phyloP scores from a whole-genome alignment of 495 filamentous ascomycete species.

The Terfezia boudieri region DNA sequence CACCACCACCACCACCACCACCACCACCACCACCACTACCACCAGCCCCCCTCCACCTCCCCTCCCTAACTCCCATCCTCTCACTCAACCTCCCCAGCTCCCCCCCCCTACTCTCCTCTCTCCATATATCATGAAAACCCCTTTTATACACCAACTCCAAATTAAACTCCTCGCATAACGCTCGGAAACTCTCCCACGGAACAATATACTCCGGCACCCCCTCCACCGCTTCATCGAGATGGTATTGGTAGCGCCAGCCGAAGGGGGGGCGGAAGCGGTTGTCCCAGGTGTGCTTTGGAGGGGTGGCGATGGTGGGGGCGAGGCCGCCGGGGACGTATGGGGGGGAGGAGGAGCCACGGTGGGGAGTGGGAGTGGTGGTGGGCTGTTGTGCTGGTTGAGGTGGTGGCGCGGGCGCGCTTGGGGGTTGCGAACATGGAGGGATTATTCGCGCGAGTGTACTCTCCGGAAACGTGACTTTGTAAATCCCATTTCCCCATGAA shows the following conservation, averaged over 20 bases:
- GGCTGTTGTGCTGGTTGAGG: neutral
- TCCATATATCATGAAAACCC: conserved; percentile 73
- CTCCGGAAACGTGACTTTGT: conserved; percentile 67
- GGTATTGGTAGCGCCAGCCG: conserved; percentile 95
- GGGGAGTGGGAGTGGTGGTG: neutral
- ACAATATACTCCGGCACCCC: conserved; percentile 95
- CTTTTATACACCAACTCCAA: conserved; percentile 84
- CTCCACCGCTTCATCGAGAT: conserved; percentile 84
- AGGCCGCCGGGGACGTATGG: neutral
- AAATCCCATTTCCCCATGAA: conserved; percentile 75
- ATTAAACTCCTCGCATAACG: conserved; percentile 84
- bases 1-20: conserved; percentile 20
- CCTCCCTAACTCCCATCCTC: conserved; percentile 63
- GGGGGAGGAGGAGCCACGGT: neutral
- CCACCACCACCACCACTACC: conserved; percentile 8
- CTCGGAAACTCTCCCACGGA: conserved; percentile 92
- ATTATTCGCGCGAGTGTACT: conserved; percentile 30
- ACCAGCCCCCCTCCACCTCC: conserved; percentile 17
- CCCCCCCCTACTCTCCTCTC: conserved; percentile 51
- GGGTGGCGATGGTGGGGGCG: neutral
- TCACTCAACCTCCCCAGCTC: conserved; percentile 66
- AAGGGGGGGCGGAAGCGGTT: conserved; percentile 80
- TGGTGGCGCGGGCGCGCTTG: neutral
- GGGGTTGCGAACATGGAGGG: neutral
- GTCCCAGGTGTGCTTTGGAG: conserved; percentile 27